These are phyloP conservation scores for Stevia rebaudiana DNA, from an alignment of 140 eudicot species.

Conservation along the genomic window DNA sequence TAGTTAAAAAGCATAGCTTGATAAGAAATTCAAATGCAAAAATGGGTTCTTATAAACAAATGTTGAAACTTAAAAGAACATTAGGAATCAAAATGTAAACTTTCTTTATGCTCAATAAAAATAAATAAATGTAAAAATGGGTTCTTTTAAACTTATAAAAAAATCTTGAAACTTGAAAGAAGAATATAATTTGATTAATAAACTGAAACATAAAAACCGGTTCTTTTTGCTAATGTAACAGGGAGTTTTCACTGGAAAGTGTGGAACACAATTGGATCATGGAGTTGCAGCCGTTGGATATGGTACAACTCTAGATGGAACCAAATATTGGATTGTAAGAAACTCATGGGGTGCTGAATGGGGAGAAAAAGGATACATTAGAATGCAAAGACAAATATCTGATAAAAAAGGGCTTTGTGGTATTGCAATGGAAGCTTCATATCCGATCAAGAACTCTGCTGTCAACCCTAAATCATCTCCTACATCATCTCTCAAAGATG, in stretches of 20 bases:
- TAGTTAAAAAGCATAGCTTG: background rate
- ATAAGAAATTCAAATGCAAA: background rate
- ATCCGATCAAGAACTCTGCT: conserved; percentile 45
- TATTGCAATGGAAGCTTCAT: conserved; percentile 54
- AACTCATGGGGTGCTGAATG: conserved; percentile 57
- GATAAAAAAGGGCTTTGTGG: conserved; percentile 49
- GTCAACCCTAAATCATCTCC: conserved; percentile 27
- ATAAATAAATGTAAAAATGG: background rate
- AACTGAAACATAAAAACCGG: background rate
- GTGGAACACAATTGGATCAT: conserved; percentile 45
- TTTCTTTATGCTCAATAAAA: background rate
- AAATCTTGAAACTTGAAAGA: background rate
- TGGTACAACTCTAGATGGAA: conserved; percentile 41
- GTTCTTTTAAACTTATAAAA: background rate
- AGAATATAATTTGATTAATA: background rate
- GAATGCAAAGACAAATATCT: conserved; percentile 39
- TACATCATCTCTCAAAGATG: conserved; percentile 35
- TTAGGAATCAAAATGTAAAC: no score
- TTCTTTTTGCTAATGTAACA: conserved; percentile 11
- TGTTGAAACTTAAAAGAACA: no score
- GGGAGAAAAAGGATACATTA: conserved; percentile 59
- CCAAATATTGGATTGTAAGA: conserved; percentile 51
- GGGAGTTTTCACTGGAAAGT: conserved; percentile 49
- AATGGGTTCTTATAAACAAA: background rate
- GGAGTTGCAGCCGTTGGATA: conserved; percentile 53